These are phyloP conservation scores for Aeminium ludgeri DNA, from an alignment of 495 filamentous ascomycete genomes.

Conservation along the genomic window DNA sequence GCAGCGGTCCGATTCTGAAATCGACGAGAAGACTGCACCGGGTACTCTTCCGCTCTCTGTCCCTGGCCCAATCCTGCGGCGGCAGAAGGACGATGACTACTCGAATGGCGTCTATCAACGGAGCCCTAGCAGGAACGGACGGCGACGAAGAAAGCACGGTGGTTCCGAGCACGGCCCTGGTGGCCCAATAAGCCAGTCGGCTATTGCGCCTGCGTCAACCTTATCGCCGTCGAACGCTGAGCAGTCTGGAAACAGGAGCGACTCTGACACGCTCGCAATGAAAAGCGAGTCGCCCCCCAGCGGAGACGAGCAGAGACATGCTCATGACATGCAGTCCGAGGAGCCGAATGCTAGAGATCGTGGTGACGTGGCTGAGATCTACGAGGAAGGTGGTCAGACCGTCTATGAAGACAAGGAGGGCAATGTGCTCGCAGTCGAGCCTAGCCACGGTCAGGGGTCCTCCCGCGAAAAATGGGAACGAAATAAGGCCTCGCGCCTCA, in stretches of 20 bases:
- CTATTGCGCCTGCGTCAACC: constrained; percentile 59
- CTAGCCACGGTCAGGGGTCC: constrained; percentile 16
- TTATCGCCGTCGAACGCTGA: constrained; percentile 11
- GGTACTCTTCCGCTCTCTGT: constrained; percentile 58
- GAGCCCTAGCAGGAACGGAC: constrained; percentile 42
- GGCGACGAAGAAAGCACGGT: constrained; percentile 51
- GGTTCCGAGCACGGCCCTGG: constrained; percentile 60
- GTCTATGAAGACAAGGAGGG: constrained; percentile 79
- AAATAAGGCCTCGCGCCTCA: constrained; percentile 34
- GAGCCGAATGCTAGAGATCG: constrained; percentile 1
- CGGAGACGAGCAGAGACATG: constrained; percentile 17
- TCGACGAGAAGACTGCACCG: constrained; percentile 53
- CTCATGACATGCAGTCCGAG: constrained; percentile 2
- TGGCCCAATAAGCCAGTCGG: constrained; percentile 79
- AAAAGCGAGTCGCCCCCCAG: constrained; percentile 18
- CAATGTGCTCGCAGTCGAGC: constrained; percentile 47
- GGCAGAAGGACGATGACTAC: constrained; percentile 61
- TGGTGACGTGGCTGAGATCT: constrained; percentile 28
- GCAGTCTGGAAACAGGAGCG: constrained; percentile 14
- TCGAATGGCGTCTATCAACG: constrained; percentile 29
- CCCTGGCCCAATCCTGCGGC: constrained; percentile 66
- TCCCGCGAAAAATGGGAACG: constrained; percentile 28
- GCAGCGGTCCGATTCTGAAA: constrained; percentile 40
- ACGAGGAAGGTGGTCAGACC: constrained; percentile 67
- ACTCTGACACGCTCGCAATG: constrained; percentile 24